These are phyloP conservation scores for Parathielavia appendiculata DNA, from an alignment of 495 filamentous ascomycete species.

Conservation along the genomic window DNA sequence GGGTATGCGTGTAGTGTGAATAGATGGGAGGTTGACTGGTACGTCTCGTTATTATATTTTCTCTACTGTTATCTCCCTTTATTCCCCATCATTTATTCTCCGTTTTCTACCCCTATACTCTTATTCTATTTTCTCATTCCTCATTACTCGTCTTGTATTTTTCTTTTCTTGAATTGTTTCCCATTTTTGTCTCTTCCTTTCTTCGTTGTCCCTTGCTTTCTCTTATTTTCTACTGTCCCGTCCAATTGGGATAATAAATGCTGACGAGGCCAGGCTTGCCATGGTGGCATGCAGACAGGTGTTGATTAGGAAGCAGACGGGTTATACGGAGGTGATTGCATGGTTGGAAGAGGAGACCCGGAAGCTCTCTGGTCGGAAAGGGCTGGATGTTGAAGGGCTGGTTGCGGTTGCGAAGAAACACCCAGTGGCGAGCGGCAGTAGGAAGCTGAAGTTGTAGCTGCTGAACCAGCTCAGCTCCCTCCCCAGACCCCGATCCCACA, in stretches of 20 bases:
- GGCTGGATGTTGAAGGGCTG: conserved; percentile 18
- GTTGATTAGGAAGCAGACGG: conserved; percentile 62
- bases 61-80: neutral
- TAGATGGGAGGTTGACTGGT: conserved; percentile 66
- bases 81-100: no score
- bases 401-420: conserved; percentile 15
- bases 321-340: conserved; percentile 51
- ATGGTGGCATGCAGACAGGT: conserved; percentile 61
- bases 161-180: conserved; percentile 10
- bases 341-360: conserved; percentile 55
- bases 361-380: conserved; percentile 23
- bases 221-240: no score
- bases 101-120: no score
- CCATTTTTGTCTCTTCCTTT: neutral
- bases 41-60: conserved; percentile 21
- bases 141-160: no score
- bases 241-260: neutral
- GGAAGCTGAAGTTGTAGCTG: neutral
- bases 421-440: neutral
- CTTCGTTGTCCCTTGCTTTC: no score
- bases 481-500: no score
- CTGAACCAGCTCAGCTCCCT: no score
- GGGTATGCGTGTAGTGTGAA: conserved; percentile 55
- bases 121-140: no score
- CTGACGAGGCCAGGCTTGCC: conserved; percentile 48